Evolutionary conservation across 768 basidiomycete species (phyloP), one percentile per base, ranked within the genome.

Genomic region (Dacryopinax spathularia): DNA sequence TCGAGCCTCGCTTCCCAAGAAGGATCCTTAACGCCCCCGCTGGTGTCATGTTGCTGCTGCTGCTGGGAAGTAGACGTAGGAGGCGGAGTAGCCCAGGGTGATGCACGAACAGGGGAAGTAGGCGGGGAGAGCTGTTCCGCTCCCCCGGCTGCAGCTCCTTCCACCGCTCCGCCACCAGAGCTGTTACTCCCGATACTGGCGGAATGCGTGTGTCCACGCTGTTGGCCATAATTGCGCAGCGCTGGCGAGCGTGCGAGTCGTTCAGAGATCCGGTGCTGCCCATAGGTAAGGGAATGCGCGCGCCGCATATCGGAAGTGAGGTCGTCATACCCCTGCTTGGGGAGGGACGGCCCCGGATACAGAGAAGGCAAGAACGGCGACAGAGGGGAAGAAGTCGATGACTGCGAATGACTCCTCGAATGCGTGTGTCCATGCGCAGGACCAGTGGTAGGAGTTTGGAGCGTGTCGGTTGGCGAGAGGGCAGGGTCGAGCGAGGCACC

Each of bases 261-360:
- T 29, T 56, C 48, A 6, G 48, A 56, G 6, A 56, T 18, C 13
- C 48, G 10, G 7, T 31, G 48, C 48, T 56, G 48, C 25, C 48
- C 48, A 29, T 56, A 56, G 4, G 48, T 56, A 29, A 56, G 48
- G 25, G 48, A 56, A 29, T 56, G 48, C 10, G 48, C 48, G 48
- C 48, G 48, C 13, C 48, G 48, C 48, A 56, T 56, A 29, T 56
- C 48, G 25, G 48, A 56, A 29, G 48, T 56, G 48, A 56, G 48
- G 48, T 56, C 48, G 48, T 56, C 48, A 7, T 56, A 29, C 5
- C 22, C 29, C 31, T 56, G 48, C 25, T 56, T 56, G 25, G 48
- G 48, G 5, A 56, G 48, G 29, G 25, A 25, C 13, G 48, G 48
- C 25, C 48, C 48, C 25, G 48, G 48, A 29, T 56, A 56, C 25